These are phyloP conservation scores for Gossypium herbaceum DNA, from an alignment of 345 rosid genomes.

Conservation along the genomic window DNA sequence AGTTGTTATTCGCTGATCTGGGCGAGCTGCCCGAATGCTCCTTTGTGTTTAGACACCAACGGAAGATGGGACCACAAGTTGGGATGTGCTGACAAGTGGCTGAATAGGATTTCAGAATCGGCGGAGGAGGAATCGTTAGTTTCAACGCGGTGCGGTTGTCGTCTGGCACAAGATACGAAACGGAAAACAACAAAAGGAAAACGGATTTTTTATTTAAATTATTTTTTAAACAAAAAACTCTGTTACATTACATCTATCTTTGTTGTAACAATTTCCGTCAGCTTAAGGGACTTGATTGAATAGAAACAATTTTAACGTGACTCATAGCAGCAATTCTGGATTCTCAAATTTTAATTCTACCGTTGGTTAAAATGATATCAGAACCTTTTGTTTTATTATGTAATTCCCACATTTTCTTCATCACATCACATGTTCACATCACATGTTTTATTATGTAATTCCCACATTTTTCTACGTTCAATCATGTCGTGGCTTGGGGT, in stretches of 20 bases:
- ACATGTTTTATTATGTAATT: neutral
- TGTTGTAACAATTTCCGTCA: slow-evolving; percentile 27
- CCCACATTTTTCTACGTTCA: neutral
- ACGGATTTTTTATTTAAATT: neutral
- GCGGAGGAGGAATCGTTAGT: slow-evolving; percentile 20
- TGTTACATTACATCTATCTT: slow-evolving; percentile 3
- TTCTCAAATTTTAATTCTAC: neutral
- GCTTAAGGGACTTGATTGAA: neutral
- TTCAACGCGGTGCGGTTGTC: slow-evolving; percentile 18
- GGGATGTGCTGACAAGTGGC: slow-evolving; percentile 64
- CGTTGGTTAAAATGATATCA: neutral
- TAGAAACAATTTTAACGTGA: neutral
- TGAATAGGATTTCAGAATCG: neutral
- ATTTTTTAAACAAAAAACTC: neutral
- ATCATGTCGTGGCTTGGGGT: neutral
- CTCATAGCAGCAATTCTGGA: neutral
- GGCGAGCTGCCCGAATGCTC: slow-evolving; percentile 98
- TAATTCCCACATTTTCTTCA: neutral
- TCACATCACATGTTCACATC: neutral
- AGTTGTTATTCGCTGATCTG: slow-evolving; percentile 91
- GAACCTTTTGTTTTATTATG: neutral
- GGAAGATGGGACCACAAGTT: slow-evolving; percentile 60
- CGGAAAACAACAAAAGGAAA: neutral
- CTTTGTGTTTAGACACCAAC: slow-evolving; percentile 67
- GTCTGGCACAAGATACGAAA: slow-evolving; percentile 19